These are phyloP conservation scores for Pestalotiopsis sp. DNA, from an alignment of 2,329 filamentous ascomycete genomes.

Conservation along the genomic window DNA sequence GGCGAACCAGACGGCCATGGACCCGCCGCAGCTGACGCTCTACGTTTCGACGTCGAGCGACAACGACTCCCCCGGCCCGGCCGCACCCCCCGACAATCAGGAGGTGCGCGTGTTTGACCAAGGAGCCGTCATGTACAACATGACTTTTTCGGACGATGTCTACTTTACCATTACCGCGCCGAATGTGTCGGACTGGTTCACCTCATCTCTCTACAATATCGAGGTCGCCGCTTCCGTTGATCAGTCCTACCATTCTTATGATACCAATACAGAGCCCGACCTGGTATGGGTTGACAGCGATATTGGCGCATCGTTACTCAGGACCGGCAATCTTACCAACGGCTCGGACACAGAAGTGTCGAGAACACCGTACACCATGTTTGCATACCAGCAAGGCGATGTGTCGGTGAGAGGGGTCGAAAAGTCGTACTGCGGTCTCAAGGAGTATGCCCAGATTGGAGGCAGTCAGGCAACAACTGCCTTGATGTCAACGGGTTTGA, in stretches of 20 bases:
- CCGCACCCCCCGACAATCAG: constrained; percentile 46
- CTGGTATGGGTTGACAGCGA: constrained; percentile 87
- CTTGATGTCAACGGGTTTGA: constrained; percentile 66
- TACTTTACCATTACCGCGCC: constrained; percentile 79
- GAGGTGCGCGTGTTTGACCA: constrained; percentile 58
- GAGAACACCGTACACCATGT: constrained; percentile 74
- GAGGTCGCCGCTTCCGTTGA: constrained; percentile 84
- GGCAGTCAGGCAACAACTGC: constrained; percentile 41
- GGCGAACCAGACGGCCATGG: constrained; percentile 43
- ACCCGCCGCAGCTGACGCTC: constrained; percentile 74
- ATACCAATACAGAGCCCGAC: constrained; percentile 53
- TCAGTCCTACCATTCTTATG: constrained; percentile 71
- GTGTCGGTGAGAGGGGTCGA: constrained; percentile 68
- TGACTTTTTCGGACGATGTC: constrained; percentile 67
- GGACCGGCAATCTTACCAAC: constrained; percentile 73
- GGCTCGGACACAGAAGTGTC: constrained; percentile 54
- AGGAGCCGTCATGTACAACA: constrained; percentile 69
- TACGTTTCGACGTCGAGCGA: constrained; percentile 71
- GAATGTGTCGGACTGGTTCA: constrained; percentile 58
- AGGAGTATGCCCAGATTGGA: constrained; percentile 65
- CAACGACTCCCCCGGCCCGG: constrained; percentile 70
- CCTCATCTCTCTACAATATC: constrained; percentile 68
- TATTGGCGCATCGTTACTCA: constrained; percentile 74
- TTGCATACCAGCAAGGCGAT: constrained; percentile 67
- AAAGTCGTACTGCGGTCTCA: constrained; percentile 82